Conservation (phyloP, 2,329 filamentous ascomycete genomes). For the Sodiomyces alkalinus region DNA sequence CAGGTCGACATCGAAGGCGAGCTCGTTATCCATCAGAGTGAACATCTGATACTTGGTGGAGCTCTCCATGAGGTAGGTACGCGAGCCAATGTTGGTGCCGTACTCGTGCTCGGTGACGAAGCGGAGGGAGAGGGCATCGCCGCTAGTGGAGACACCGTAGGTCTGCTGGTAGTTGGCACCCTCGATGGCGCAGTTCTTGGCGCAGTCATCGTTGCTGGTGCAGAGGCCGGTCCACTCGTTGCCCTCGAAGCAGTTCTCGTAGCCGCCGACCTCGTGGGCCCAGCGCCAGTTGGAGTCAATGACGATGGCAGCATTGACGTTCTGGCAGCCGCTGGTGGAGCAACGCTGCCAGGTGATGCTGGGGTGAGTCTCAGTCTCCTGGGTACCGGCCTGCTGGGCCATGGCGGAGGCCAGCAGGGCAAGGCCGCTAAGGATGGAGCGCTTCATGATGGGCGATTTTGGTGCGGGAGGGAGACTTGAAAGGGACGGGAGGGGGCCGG, state of each 20-base stretch:
- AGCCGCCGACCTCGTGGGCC: constrained; percentile 22
- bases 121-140: constrained; percentile 27
- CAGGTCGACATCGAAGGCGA: constrained; percentile 50
- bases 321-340: constrained; percentile 16
- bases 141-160: constrained; percentile 27
- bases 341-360: constrained; percentile 14
- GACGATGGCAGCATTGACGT: constrained; percentile 24
- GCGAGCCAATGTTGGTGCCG: constrained; percentile 20
- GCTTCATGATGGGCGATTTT: constrained; percentile 7
- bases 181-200: constrained; percentile 24
- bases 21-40: constrained; percentile 40
- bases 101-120: constrained; percentile 30
- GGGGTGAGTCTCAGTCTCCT: constrained; percentile 11
- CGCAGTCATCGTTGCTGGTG: constrained; percentile 18
- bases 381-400: constrained; percentile 11
- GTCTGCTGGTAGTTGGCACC: constrained; percentile 25
- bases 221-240: constrained; percentile 17
- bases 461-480: no score
- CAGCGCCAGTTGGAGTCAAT: constrained; percentile 35
- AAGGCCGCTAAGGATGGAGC: constrained; percentile 5
- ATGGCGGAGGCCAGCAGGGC: constrained; percentile 9
- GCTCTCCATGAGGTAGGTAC: constrained; percentile 39
- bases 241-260: constrained; percentile 28
- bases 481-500: no score
- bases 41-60: constrained; percentile 40